Conservation (phyloP, 257 asterid genomes). For the Solanum habrochaites region DNA sequence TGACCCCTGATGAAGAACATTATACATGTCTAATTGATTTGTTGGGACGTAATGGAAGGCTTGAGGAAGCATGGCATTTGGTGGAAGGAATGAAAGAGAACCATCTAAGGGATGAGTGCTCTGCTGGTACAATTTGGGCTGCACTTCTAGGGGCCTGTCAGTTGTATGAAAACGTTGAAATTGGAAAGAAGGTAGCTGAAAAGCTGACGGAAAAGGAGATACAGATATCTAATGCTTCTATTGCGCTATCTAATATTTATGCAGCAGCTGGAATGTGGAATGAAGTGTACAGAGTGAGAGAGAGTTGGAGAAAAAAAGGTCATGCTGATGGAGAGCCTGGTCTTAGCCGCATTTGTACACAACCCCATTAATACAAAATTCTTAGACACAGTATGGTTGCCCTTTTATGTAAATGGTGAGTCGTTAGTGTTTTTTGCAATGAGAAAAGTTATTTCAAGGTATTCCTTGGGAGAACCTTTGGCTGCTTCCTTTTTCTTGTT, state of each 20-base stretch:
- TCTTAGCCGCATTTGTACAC: slow-evolving; percentile 16
- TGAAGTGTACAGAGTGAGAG: slow-evolving; percentile 25
- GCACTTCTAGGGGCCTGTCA: slow-evolving; percentile 34
- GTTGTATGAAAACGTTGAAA: slow-evolving; percentile 18
- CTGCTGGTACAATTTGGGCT: slow-evolving; percentile 18
- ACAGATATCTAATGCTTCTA: slow-evolving; percentile 1
- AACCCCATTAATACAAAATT: background rate
- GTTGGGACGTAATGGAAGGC: slow-evolving; percentile 32
- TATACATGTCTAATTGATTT: slow-evolving; percentile 29
- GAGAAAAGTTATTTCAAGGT: background rate
- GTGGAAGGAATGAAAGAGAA: slow-evolving; percentile 14
- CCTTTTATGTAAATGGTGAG: background rate
- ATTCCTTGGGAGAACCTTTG: background rate
- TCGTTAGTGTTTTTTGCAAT: background rate
- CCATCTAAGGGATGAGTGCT: background rate
- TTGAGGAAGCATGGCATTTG: slow-evolving; percentile 31
- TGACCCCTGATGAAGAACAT: slow-evolving; percentile 21
- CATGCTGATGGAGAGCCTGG: slow-evolving; percentile 18
- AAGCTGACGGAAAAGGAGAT: slow-evolving; percentile 8
- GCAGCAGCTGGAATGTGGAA: slow-evolving; percentile 34
- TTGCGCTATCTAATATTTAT: slow-evolving; percentile 29
- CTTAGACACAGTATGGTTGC: background rate
- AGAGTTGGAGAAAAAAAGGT: slow-evolving; percentile 11
- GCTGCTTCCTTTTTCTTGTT: background rate
- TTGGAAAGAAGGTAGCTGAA: slow-evolving; percentile 18